phyloP scores from a whole-genome alignment of 176 grass and related monocot genomes.

The Phyllostachys edulis region DNA sequence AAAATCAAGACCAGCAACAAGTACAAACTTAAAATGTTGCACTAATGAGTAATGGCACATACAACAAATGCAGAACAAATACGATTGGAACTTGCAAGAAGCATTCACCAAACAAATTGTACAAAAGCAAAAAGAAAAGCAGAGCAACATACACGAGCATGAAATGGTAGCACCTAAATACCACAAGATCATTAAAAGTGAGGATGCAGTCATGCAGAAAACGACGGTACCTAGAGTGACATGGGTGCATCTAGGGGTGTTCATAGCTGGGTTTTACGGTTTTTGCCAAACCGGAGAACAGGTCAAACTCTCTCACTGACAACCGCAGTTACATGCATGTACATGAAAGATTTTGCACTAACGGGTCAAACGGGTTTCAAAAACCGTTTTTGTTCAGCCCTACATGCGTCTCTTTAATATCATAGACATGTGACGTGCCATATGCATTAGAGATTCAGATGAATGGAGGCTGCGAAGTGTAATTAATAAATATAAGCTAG shows the following conservation, averaged over 20 bases:
- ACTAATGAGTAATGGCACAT: background rate
- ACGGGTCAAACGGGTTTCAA: too few relatives aligned
- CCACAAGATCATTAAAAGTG: background rate
- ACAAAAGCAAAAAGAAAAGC: background rate
- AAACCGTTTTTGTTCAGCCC: too few relatives aligned
- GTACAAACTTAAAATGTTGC: background rate
- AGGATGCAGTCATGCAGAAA: background rate
- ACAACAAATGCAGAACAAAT: conserved; percentile 16
- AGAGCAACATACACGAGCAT: background rate
- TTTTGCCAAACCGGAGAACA: too few relatives aligned
- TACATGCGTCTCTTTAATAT: background rate
- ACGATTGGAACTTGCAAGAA: background rate
- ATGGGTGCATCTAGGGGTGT: background rate
- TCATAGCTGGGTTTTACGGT: too few relatives aligned
- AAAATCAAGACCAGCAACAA: conserved; percentile 9
- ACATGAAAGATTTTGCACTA: too few relatives aligned
- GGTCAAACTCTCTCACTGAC: too few relatives aligned
- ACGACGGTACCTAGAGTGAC: background rate
- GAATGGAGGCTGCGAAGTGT: background rate
- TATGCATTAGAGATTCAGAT: background rate
- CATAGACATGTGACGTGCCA: background rate
- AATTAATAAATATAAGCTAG: background rate
- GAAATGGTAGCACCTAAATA: background rate
- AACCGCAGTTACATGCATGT: too few relatives aligned
- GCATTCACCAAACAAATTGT: background rate